These are phyloP conservation scores for Arabidopsis lyrata DNA, from an alignment of 441 rosid species.

Conservation along the genomic window DNA sequence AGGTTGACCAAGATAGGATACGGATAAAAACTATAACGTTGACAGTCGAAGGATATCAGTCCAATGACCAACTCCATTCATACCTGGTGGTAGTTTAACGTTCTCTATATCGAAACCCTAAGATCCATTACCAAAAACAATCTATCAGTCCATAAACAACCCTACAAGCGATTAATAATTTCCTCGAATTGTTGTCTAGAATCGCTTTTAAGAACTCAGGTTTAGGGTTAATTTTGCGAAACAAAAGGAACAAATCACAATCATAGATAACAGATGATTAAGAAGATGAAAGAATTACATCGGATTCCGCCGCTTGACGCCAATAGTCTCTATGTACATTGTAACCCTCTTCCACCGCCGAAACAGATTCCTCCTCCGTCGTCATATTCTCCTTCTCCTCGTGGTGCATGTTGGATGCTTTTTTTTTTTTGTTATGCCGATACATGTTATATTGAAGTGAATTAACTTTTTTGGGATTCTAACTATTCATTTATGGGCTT, in stretches of 20 bases:
- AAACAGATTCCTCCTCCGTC: neutral
- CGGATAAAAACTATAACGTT: neutral
- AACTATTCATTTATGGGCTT: too few relatives aligned
- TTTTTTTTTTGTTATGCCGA: neutral
- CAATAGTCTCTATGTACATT: neutral
- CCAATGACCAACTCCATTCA: neutral
- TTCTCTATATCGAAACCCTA: constrained; percentile 15
- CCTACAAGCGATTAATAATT: neutral
- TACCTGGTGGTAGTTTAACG: neutral
- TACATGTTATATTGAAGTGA: neutral
- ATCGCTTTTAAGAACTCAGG: neutral
- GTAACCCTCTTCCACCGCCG: neutral
- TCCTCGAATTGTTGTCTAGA: neutral
- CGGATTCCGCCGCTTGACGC: neutral
- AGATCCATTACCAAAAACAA: neutral
- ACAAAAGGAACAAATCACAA: neutral
- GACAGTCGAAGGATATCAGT: neutral
- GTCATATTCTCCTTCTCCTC: neutral
- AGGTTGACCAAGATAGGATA: neutral
- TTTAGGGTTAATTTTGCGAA: neutral
- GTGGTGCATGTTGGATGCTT: neutral
- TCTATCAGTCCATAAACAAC: neutral
- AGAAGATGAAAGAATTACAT: neutral
- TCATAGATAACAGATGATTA: neutral
- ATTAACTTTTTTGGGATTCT: too few relatives aligned